Conservation (phyloP, 2,329 filamentous ascomycete species). For the Fusarium dlaminii region DNA sequence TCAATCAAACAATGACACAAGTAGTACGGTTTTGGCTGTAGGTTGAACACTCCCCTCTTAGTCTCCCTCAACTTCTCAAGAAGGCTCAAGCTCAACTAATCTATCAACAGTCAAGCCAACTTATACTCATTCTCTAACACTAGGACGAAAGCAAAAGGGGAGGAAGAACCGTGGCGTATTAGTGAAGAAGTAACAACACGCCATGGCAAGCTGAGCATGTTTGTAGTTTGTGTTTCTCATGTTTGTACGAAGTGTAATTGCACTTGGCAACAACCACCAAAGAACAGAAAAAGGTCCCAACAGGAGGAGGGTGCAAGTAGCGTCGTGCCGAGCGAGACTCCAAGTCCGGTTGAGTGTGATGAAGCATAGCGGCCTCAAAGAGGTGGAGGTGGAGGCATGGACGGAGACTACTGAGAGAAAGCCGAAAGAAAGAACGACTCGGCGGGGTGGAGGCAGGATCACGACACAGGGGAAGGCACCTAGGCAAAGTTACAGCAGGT, state of each 20-base stretch:
- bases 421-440: slow-evolving; percentile 10
- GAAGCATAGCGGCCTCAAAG: slow-evolving; percentile 40
- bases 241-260: not conserved
- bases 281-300: slow-evolving; percentile 22
- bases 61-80: not conserved
- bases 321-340: slow-evolving; percentile 28
- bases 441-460: not conserved
- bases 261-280: slow-evolving; percentile 34
- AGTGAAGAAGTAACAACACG: not conserved
- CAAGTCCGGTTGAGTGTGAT: slow-evolving; percentile 40
- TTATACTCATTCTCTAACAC: slow-evolving; percentile 1
- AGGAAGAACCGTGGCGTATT: slow-evolving; percentile 5
- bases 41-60: slow-evolving; percentile 1
- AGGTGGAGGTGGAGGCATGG: slow-evolving; percentile 29
- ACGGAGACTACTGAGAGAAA: slow-evolving; percentile 14
- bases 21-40: not conserved
- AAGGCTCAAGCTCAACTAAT: slow-evolving; percentile 13
- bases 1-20: not conserved
- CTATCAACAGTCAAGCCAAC: not conserved
- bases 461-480: slow-evolving; percentile 11
- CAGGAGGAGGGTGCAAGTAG: slow-evolving; percentile 43
- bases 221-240: not conserved
- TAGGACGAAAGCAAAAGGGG: slow-evolving; percentile 13
- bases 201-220: not conserved
- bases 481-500: slow-evolving; percentile 18